Conservation (phyloP, 2,329 filamentous ascomycete species). For the Scorias spongiosa region DNA sequence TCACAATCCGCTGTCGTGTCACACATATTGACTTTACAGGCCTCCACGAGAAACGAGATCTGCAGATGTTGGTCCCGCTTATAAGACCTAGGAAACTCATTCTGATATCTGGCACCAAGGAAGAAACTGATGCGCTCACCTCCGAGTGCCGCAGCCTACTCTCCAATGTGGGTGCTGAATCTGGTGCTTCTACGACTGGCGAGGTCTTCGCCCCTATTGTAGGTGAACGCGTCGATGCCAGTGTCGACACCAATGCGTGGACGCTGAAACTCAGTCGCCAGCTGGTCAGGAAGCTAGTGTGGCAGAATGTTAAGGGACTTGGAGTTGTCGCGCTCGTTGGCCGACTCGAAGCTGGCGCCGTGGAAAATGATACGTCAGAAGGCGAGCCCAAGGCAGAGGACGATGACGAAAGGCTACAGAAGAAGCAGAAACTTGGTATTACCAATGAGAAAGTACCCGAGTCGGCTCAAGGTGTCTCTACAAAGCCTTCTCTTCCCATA, state of each 20-base stretch:
- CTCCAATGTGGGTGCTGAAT: constrained; percentile 29
- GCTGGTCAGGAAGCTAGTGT: constrained; percentile 74
- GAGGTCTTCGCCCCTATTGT: constrained; percentile 69
- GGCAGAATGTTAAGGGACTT: constrained; percentile 84
- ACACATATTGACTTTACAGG: constrained; percentile 86
- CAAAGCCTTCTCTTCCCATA: constrained; percentile 26
- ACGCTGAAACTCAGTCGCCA: constrained; percentile 75
- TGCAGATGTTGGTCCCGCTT: constrained; percentile 87
- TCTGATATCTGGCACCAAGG: constrained; percentile 63
- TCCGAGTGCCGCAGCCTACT: constrained; percentile 61
- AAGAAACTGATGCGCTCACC: constrained; percentile 67
- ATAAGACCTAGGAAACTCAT: constrained; percentile 92
- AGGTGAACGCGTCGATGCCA: constrained; percentile 68
- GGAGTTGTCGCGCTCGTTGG: constrained; percentile 90
- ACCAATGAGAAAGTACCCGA: constrained; percentile 20
- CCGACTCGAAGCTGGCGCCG: constrained; percentile 38
- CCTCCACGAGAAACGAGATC: constrained; percentile 79
- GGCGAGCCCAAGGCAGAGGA: constrained; percentile 24
- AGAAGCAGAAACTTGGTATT: constrained; percentile 36
- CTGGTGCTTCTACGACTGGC: constrained; percentile 16
- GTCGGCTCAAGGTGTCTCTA: constrained; percentile 31
- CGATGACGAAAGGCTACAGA: constrained; percentile 25
- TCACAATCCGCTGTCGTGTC: constrained; percentile 60
- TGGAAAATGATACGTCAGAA: constrained; percentile 24
- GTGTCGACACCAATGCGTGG: constrained; percentile 96